Conservation (phyloP, 139 green algal genomes). For the Asterochloris erici region DNA sequence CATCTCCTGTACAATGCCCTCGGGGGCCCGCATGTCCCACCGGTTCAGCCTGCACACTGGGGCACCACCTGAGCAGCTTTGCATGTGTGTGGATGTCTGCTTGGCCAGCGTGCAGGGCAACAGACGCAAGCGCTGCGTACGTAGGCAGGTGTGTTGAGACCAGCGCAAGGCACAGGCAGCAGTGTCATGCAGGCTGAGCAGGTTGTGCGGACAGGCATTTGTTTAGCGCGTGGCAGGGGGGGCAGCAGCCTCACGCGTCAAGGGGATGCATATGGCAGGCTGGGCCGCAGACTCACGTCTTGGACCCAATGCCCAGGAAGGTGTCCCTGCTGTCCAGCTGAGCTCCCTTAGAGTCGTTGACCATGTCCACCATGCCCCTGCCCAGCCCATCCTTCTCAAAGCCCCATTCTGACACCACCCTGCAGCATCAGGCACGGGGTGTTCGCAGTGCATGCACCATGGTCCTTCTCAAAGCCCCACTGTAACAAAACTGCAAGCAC, state of each 20-base stretch:
- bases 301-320: constrained; percentile 88
- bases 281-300: constrained; percentile 39
- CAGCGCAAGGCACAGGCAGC: no score
- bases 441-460: no score
- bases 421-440: background rate
- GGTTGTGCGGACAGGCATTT: no score
- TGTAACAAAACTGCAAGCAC: no score
- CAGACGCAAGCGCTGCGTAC: background rate
- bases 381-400: constrained; percentile 88
- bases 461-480: no score
- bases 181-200: no score
- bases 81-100: background rate
- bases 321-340: constrained; percentile 61
- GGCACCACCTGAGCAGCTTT: background rate
- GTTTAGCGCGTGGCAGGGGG: no score
- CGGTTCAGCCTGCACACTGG: constrained; percentile 31
- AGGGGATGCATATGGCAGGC: no score
- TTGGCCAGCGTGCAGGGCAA: background rate
- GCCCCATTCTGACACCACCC: constrained; percentile 77
- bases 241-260: no score
- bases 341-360: constrained; percentile 65
- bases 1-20: constrained; percentile 57
- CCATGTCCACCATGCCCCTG: constrained; percentile 71
- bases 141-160: background rate
- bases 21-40: constrained; percentile 81